Base-by-base conservation (phyloP, 495 filamentous ascomycete species). In the Penicillium mononematosum region DNA sequence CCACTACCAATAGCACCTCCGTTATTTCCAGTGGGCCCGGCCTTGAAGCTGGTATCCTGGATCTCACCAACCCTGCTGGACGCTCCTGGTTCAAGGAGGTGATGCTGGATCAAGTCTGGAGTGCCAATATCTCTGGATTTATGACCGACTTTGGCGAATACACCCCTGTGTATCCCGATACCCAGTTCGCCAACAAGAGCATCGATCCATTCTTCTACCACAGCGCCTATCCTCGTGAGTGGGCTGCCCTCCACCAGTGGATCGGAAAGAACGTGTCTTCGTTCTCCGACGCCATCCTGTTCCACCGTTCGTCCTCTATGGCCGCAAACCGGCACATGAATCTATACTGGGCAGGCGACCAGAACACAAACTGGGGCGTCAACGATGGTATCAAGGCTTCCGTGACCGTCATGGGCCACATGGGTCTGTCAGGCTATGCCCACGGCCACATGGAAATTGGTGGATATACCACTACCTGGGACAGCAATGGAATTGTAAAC, bases 121-220 rank as follows among this genome's bases (percentile, higher is more conserved):
- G 53, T 10, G 62, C 65, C 4, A 65, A 66, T 29, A 53, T 68
- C 36, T 67, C 64, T 0, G 64, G 64, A 8, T 67, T 64, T 44
- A 67, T 67, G 64, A 56, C 61, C 10, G 64, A 64, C 22, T 64
- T 67, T 38, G 64, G 64, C 39, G 64, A 67, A 51, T 67, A 67
- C 44, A 67, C 64, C 8, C 64, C 64, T 4, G 52, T 62, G 2
- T 45, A 31, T 16, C 8, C 53, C 0, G 61, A 67, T 32, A 64
- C 64, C 10, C 56, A 47, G n/a, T 64, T 67, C 12, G 42, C 49
- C 36, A 67, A 67, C 48, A 61, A 56, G 47, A 67, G 62, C 38
- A 43, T 67, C 14, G 47, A 67, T 17, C 53, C 64, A 0, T 38
- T 56, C 20, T 53, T 64, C 44, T 67, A 67, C 32, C 61, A 67